These are phyloP conservation scores for Hypoxylon sp. DNA, from an alignment of 2,329 filamentous ascomycete genomes.

Conservation along the genomic window DNA sequence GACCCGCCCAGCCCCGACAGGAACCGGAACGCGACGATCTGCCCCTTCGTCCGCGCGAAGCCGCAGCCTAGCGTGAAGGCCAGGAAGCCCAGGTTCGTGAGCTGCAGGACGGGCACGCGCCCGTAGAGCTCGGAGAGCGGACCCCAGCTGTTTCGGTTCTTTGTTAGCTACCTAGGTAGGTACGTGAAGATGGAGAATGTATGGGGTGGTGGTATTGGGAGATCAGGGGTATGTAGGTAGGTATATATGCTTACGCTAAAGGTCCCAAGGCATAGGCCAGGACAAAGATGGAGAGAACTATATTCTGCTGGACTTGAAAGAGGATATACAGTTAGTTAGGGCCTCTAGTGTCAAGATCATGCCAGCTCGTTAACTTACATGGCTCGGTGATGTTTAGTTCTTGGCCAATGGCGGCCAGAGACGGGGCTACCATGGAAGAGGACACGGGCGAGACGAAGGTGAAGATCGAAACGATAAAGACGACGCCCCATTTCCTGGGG, in stretches of 20 bases:
- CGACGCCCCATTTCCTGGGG: conserved; percentile 64
- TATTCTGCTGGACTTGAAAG: conserved; percentile 49
- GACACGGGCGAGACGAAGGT: conserved; percentile 69
- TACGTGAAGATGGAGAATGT: conserved; percentile 2
- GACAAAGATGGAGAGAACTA: conserved; percentile 61
- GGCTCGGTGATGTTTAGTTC: conserved; percentile 61
- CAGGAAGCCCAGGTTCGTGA: conserved; percentile 58
- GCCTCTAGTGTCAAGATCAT: too few relatives aligned
- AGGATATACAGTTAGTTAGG: background rate
- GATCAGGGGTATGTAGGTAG: too few relatives aligned
- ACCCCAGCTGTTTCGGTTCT: conserved; percentile 47
- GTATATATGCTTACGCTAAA: conserved; percentile 52
- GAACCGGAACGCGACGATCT: conserved; percentile 67
- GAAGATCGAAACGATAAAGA: conserved; percentile 63
- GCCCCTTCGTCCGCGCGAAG: conserved; percentile 58
- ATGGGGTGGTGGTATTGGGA: background rate
- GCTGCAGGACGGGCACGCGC: conserved; percentile 61
- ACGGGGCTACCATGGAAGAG: conserved; percentile 65
- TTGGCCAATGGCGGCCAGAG: conserved; percentile 58
- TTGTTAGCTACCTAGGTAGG: conserved; percentile 4
- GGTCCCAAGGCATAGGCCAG: conserved; percentile 63
- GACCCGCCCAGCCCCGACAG: conserved; percentile 66
- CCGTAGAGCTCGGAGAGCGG: conserved; percentile 66
- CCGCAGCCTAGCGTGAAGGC: conserved; percentile 69
- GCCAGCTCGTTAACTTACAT: conserved; percentile 43